Conservation (phyloP, 805 yeast species). For the Metschnikowia continentalis region DNA sequence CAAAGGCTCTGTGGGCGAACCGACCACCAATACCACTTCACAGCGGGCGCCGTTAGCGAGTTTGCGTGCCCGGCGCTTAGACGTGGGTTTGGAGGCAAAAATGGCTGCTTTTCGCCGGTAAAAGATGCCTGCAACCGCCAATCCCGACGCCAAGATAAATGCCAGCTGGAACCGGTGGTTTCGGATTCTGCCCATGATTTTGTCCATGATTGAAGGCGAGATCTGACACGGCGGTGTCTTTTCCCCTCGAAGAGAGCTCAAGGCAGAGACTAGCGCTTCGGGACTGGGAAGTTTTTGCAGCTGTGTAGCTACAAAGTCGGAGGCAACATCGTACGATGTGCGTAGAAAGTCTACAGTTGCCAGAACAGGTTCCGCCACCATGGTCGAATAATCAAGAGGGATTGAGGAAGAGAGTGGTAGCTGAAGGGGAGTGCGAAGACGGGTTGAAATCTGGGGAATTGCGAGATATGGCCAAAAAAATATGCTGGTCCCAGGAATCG, state of each 20-base stretch:
- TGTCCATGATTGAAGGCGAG: background rate
- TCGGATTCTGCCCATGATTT: background rate
- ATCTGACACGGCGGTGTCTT: conserved; percentile 1
- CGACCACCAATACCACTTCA: conserved; percentile 71
- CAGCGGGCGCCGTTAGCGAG: conserved; percentile 67
- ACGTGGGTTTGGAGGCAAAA: conserved; percentile 15
- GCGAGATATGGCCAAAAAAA: conserved; percentile 9
- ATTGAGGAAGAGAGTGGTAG: background rate
- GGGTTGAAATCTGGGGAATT: too few species aligned
- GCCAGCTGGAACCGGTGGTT: conserved; percentile 6
- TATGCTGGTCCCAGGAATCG: conserved; percentile 50
- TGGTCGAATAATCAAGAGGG: conserved; percentile 4
- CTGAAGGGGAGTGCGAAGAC: background rate
- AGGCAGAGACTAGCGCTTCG: conserved; percentile 9
- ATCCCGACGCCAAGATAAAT: conserved; percentile 6
- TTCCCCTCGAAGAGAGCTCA: conserved; percentile 2
- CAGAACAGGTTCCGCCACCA: conserved; percentile 46
- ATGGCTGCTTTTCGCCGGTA: conserved; percentile 1
- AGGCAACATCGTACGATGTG: conserved; percentile 19
- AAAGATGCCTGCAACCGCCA: conserved; percentile 10
- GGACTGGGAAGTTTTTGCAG: conserved; percentile 21
- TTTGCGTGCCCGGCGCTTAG: conserved; percentile 52
- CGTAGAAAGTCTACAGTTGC: conserved; percentile 32
- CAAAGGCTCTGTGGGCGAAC: conserved; percentile 73
- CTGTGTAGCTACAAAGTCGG: conserved; percentile 21